Base-by-base conservation (phyloP, 768 basidiomycete genomes). In the Tylopilus sp. region DNA sequence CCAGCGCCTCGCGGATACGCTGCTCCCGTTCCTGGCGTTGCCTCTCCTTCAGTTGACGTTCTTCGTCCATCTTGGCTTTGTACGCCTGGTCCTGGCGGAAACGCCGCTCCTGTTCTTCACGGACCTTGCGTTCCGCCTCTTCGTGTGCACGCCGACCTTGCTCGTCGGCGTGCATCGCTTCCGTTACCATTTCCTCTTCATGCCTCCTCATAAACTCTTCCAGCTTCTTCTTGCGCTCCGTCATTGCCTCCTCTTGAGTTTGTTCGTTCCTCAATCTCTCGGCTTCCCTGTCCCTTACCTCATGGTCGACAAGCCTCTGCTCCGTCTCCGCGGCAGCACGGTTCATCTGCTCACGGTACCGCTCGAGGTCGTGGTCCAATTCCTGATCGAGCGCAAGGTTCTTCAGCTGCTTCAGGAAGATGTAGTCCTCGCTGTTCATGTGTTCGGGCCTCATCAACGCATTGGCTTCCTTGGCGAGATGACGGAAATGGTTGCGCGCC, bases 381-480 rank as follows among this genome's bases (percentile, higher is more conserved):
- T 23, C 10, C 1, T 61, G 53, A 2, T 70, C 50, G 2, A 59
- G 11, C 1, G 55, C 49, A 22, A 69, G 57, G 0, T 36, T 45
- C 20, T 6, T 18, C 0, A 70, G 49, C 17, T 69, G 67, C 42
- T 53, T 12, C 48, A 67, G 33, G 39, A 70, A 67, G 18, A 69
- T 57, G 12, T 11, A 44, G 30, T 70, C 67, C 23, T 63, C 51
- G 6, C 20, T 15, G 18, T 41, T 25, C 62, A 67, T 61, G 13
- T 31, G 18, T 4, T 31, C 47, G 2, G 53, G 44, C 5, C 15
- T 25, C 62, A 67, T 69, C 10, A 62, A 20, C 41, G 10, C 1
- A 40, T 62, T 45, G 6, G 65, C 64, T 15, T 64, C 41, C 11
- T 3, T 33, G 0, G 35, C 48, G 3, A 68, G 52, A 20, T 13